Evolutionary conservation across 495 filamentous ascomycete species (phyloP).

Genomic region (Aspergillus bridgeri): DNA sequence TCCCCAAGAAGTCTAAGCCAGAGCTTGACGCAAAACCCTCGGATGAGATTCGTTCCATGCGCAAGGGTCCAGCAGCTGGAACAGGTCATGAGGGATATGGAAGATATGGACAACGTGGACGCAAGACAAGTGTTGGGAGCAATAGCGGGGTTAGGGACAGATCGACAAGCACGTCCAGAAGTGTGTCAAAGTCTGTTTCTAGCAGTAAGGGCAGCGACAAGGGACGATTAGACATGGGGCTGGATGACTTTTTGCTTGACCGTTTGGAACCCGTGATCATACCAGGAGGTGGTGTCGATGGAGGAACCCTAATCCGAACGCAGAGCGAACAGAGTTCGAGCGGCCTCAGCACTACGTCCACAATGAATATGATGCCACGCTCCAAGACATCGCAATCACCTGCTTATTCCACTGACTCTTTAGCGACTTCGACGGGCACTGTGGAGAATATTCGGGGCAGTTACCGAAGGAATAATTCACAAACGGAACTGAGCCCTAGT

Average conservation of each 20-base stretch:
- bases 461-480: slow-evolving; percentile 10
- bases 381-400: slow-evolving; percentile 20
- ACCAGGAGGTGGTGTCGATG: slow-evolving; percentile 60
- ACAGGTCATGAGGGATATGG: slow-evolving; percentile 97
- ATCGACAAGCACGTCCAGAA: slow-evolving; percentile 55
- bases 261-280: slow-evolving; percentile 86
- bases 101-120: slow-evolving; percentile 56
- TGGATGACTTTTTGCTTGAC: slow-evolving; percentile 69
- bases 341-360: slow-evolving; percentile 51
- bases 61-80: slow-evolving; percentile 85
- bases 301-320: slow-evolving; percentile 52
- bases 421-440: slow-evolving; percentile 27
- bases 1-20: slow-evolving; percentile 68
- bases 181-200: slow-evolving; percentile 41
- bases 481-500: neutral
- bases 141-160: slow-evolving; percentile 43
- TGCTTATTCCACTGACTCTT: slow-evolving; percentile 34
- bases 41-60: slow-evolving; percentile 53
- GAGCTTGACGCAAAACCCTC: slow-evolving; percentile 47
- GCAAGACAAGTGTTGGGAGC: slow-evolving; percentile 48
- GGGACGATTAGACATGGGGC: slow-evolving; percentile 49
- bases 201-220: slow-evolving; percentile 54
- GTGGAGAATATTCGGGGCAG: slow-evolving; percentile 1
- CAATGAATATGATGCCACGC: slow-evolving; percentile 20
- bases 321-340: slow-evolving; percentile 62